Base-by-base conservation (phyloP, 148 eudicot genomes). In the Heliamphora exappendiculata region DNA sequence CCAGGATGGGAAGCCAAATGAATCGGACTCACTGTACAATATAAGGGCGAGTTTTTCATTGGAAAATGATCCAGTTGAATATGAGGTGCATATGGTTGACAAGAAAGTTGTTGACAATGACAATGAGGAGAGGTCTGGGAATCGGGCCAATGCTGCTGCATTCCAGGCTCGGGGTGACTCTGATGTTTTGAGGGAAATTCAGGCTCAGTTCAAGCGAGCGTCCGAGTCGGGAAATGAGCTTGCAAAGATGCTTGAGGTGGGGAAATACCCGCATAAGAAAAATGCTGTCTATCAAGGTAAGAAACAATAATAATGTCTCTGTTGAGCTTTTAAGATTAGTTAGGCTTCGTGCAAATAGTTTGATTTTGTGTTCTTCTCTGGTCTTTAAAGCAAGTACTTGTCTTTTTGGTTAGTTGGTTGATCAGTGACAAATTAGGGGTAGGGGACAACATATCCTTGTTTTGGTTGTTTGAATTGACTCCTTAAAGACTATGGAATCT, bases 71-170 rank as follows among this genome's bases (percentile, higher is more conserved):
- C 81, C 87, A 3, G 86, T 86, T 76, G 93, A 89, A 91, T 91
- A 86, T 81, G 98, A 89, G 78, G 99, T 95, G 24, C 92, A 85
- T 78, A 77, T 93, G 87, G 96, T 93, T 84, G 99, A 95, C 73
- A 93, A 95, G 82, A 88, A 88, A 85, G 96, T 95, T 80, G 96
- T 91, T 57, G 90, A 88, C 36, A 82, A 77, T 9, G 41, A 62
- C n/a, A n/a, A n/a, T 3, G 85, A 74, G 44, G 86, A 78, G 69
- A 82, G 75, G 66, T 45, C 81, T 1, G 87, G 81, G 64, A 80
- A 76, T 74, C 66, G 76, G 54, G 87, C 80, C 26, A 83, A 82
- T 76, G 89, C 75, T 29, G 78, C 86, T 67, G 81, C 74, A 16
- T 81, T 79, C 58, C 85, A 78, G 55, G 88, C 85, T 14, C 75